phyloP scores from a whole-genome alignment of 768 basidiomycete species.

The Gymnopilus dilepis region DNA sequence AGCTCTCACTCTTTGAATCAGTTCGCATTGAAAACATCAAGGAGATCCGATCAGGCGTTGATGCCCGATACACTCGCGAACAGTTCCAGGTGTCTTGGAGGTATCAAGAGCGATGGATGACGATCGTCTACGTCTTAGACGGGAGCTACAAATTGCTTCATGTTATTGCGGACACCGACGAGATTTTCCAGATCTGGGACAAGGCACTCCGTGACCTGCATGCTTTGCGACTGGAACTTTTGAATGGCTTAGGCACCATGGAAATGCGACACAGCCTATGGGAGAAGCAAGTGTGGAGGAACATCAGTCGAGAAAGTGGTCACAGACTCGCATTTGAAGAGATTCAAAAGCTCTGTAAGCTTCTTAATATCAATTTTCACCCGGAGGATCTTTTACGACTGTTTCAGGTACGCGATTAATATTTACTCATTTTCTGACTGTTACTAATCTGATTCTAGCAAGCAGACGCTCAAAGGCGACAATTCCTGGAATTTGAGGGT shows the following conservation, averaged over 20 bases:
- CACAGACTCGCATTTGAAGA: constrained; percentile 73
- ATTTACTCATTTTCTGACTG: not conserved
- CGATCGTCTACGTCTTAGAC: constrained; percentile 82
- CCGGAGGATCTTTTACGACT: constrained; percentile 60
- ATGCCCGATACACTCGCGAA: constrained; percentile 76
- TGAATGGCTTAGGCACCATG: constrained; percentile 72
- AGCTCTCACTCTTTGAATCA: constrained; percentile 32
- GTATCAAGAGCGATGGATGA: constrained; percentile 82
- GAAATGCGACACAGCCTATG: constrained; percentile 77
- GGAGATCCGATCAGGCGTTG: constrained; percentile 82
- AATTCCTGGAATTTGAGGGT: constrained; percentile 77
- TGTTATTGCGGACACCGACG: constrained; percentile 71
- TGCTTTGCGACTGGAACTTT: constrained; percentile 72
- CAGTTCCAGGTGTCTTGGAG: constrained; percentile 72
- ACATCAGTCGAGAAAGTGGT: constrained; percentile 64
- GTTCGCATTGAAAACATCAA: constrained; percentile 90
- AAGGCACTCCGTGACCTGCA: constrained; percentile 69
- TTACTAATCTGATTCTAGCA: constrained; percentile 46
- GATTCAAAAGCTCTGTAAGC: constrained; percentile 71
- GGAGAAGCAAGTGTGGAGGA: constrained; percentile 87
- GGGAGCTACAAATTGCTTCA: constrained; percentile 87
- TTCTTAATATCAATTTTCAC: constrained; percentile 71
- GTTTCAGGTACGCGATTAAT: constrained; percentile 53
- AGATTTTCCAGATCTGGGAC: constrained; percentile 59
- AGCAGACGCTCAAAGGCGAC: constrained; percentile 62